Evolutionary conservation across 495 filamentous ascomycete species (phyloP).

Genomic region (Penicillium simplicissimum): DNA sequence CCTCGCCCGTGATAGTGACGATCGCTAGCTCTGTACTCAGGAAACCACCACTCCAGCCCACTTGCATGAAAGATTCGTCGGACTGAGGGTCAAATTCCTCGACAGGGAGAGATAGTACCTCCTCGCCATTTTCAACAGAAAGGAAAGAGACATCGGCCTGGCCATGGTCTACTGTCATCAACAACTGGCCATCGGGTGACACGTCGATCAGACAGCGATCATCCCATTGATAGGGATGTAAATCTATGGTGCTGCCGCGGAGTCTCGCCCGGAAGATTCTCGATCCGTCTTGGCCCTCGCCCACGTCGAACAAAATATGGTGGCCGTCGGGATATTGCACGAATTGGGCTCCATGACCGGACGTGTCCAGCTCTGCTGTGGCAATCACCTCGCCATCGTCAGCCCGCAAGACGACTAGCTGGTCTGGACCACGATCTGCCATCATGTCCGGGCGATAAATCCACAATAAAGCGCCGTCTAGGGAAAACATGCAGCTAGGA

Average conservation of each 20-base stretch:
- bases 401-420: background rate
- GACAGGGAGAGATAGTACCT: background rate
- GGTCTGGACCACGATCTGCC: background rate
- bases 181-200: background rate
- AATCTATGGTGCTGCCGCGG: background rate
- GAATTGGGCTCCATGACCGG: background rate
- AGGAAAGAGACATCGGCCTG: background rate
- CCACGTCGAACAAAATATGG: background rate
- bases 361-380: background rate
- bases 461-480: background rate
- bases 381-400: background rate
- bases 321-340: background rate
- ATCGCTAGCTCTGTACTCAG: background rate
- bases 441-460: background rate
- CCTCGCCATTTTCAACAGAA: background rate
- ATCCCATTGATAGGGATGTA: background rate
- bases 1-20: background rate
- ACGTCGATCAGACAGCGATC: background rate
- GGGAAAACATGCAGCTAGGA: background rate
- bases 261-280: background rate
- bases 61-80: background rate
- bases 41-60: background rate
- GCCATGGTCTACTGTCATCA: slow-evolving; percentile 3
- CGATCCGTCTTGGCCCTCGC: background rate
- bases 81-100: background rate